A percentile compares a stretch with the other conserved stretches of the same genome.
These are phyloP conservation scores for Fusarium musae DNA, from an alignment of 2,329 filamentous ascomycete species.

Conservation along the genomic window DNA sequence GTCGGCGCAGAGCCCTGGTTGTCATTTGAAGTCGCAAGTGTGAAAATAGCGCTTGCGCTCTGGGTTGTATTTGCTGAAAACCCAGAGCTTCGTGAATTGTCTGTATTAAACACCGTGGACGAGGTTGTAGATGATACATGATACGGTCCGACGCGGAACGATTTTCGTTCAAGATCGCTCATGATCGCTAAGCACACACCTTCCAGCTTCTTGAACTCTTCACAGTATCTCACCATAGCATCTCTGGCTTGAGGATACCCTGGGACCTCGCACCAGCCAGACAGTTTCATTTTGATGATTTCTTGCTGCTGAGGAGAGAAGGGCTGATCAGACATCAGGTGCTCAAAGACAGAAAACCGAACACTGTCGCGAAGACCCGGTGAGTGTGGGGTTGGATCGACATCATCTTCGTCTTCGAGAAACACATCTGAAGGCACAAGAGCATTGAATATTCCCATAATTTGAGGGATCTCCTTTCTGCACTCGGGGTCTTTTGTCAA, in stretches of 20 bases:
- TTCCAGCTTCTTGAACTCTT: slow-evolving; percentile 51
- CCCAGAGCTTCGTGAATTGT: slow-evolving; percentile 20
- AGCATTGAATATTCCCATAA: slow-evolving; percentile 52
- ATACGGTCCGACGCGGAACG: neutral
- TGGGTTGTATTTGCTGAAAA: slow-evolving; percentile 2
- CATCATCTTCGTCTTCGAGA: slow-evolving; percentile 35
- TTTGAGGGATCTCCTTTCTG: slow-evolving; percentile 27
- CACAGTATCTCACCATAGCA: slow-evolving; percentile 46
- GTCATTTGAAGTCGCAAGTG: slow-evolving; percentile 7
- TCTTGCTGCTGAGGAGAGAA: slow-evolving; percentile 34
- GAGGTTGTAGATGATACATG: slow-evolving; percentile 11
- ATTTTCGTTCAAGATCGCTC: slow-evolving; percentile 25
- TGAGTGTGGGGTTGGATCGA: slow-evolving; percentile 46
- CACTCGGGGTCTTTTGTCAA: slow-evolving; percentile 19
- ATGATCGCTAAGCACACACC: slow-evolving; percentile 44
- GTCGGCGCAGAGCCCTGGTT: neutral
- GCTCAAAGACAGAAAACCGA: slow-evolving; percentile 50
- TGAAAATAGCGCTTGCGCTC: slow-evolving; percentile 8
- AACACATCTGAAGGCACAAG: slow-evolving; percentile 47
- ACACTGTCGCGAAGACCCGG: slow-evolving; percentile 49
- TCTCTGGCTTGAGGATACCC: slow-evolving; percentile 46
- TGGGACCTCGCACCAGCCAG: slow-evolving; percentile 48
- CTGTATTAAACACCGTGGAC: slow-evolving; percentile 14
- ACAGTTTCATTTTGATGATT: slow-evolving; percentile 47
- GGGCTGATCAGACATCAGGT: slow-evolving; percentile 45